Evolutionary conservation across 176 grass and related monocot species (phyloP), one percentile per base, ranked within the genome.

Genomic region (Poa pratensis): DNA sequence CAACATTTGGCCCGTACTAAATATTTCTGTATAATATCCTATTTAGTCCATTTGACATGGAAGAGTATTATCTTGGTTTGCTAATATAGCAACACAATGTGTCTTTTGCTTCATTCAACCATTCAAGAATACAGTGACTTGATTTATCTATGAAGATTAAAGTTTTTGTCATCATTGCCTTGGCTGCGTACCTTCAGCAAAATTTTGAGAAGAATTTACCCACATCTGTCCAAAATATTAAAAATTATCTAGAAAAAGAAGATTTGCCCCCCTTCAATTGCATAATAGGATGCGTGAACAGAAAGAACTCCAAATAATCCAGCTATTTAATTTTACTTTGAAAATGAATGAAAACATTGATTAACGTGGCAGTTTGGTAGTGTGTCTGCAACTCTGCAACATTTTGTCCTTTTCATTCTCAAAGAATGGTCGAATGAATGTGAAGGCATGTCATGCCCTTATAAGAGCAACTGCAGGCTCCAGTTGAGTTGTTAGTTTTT

Each of bases 1-100:
- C 4, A 73, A 61, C 8, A 45, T 43, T 71, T 69, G 22, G 3
- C 22, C 74, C 24, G 5, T 45, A 40, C 2, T 9, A 54, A 48
- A 23, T 83, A 65, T 82, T 78, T 43, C 7, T 40, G 20, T 63
- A 3, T 42, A 48, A 59, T 54, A 54, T 73, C 34, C 15, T 90
- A 16, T 72, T 77, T 69, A 66, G 2, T 9, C 14, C 10, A 46
- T 82, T 78, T 78, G 72, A 53, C 32, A 24, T 26, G 69, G 23
- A 51, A 48, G 13, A 73, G 42, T 48, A 9, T 28, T 8, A 13
- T 73, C 23, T 50, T 26, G 6, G 1, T n/a, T 48, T 74, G 6
- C 5, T 74, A 51, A 51, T 74, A 50, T 74, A 74, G 15, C 45
- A 18, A 1, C 23, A 51, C 71, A 28, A 74, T 50, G 45, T 74